Evolutionary conservation across 2,329 filamentous ascomycete genomes (phyloP).

Genomic region (Fusarium acutatum): DNA sequence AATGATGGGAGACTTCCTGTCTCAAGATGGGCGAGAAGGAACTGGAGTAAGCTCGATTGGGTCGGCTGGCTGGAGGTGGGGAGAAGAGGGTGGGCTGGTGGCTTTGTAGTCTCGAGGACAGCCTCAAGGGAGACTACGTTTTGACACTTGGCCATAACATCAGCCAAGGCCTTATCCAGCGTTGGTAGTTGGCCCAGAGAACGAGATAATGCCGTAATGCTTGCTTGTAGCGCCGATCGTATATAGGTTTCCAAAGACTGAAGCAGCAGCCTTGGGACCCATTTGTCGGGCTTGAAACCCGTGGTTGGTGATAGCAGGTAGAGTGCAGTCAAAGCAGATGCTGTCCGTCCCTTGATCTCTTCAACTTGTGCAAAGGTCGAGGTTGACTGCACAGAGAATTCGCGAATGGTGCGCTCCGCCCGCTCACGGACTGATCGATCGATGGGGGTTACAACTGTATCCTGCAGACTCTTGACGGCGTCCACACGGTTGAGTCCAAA

Average conservation of each 20-base stretch:
- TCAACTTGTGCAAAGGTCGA: conserved; percentile 73
- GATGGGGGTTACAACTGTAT: conserved; percentile 73
- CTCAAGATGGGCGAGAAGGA: conserved; percentile 80
- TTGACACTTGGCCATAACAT: conserved; percentile 86
- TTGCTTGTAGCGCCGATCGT: conserved; percentile 80
- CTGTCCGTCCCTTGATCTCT: conserved; percentile 76
- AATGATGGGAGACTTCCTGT: conserved; percentile 87
- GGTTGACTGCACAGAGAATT: conserved; percentile 74
- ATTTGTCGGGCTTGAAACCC: conserved; percentile 60
- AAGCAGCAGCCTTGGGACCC: conserved; percentile 76
- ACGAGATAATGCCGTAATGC: conserved; percentile 76
- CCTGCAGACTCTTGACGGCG: conserved; percentile 75
- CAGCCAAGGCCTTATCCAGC: conserved; percentile 81
- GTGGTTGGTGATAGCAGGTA: conserved; percentile 81
- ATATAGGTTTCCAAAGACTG: conserved; percentile 83
- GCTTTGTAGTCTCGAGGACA: conserved; percentile 73
- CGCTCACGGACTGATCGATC: conserved; percentile 78
- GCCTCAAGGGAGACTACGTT: conserved; percentile 89
- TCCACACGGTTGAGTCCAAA: conserved; percentile 78
- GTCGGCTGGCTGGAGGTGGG: conserved; percentile 46
- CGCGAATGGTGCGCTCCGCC: conserved; percentile 81
- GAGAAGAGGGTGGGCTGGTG: conserved; percentile 75
- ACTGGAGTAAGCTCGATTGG: conserved; percentile 69
- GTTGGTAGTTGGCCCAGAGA: conserved; percentile 82
- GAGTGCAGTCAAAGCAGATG: conserved; percentile 78